Evolutionary conservation across 306 rosid genomes (phyloP).

Genomic region (Glycine tomentella): DNA sequence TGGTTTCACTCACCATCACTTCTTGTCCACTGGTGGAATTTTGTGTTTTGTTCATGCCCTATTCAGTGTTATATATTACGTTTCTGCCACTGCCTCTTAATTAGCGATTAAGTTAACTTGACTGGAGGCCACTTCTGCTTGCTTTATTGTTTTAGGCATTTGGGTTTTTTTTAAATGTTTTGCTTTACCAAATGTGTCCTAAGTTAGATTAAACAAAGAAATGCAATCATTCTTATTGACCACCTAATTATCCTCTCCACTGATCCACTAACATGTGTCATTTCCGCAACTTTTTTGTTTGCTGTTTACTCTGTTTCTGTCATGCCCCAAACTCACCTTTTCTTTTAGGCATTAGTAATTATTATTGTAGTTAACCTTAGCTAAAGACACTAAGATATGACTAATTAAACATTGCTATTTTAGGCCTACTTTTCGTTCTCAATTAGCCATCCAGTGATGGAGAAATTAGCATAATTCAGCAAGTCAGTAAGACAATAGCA

Average conservation of each 20-base stretch:
- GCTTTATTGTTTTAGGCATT: conserved; percentile 38
- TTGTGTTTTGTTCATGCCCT: conserved; percentile 89
- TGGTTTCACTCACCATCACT: conserved; percentile 93
- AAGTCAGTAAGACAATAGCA: no score
- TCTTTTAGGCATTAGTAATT: no score
- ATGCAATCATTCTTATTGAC: conserved; percentile 17
- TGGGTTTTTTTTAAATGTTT: conserved; percentile 29
- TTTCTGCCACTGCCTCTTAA: conserved; percentile 68
- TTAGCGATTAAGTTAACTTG: conserved; percentile 52
- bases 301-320: no score
- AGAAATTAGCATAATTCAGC: no score
- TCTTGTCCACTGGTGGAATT: conserved; percentile 92
- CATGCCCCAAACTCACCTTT: no score
- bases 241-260: conserved; percentile 7
- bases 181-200: conserved; percentile 44
- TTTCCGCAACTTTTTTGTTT: no score
- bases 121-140: conserved; percentile 38
- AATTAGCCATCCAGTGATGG: no score
- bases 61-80: conserved; percentile 78
- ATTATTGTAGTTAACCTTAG: no score
- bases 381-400: no score
- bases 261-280: no score
- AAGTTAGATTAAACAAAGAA: not conserved
- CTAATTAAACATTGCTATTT: no score
- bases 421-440: no score